Evolutionary conservation across 2,329 filamentous ascomycete genomes (phyloP), one percentile per base, ranked within the genome.

Genomic region (Madurella fahalii): DNA sequence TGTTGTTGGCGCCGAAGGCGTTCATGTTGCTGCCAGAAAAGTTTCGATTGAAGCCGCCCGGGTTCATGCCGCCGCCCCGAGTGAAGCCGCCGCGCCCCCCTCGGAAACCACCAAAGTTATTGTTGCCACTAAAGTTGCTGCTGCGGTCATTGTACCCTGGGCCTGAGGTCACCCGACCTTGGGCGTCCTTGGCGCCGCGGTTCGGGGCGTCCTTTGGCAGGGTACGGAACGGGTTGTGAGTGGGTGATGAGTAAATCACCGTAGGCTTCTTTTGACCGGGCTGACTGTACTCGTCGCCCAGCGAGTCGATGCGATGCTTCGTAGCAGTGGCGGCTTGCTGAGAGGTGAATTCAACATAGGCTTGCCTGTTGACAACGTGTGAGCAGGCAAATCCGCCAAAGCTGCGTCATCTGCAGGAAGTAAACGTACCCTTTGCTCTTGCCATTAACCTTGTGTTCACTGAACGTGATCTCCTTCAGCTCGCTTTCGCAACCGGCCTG

Each of bases 371-470:
- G 16, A 34, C 32, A 16, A 16, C 1, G 15, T 4, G 46, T 50
- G 7, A 56, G 49, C 9, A 18, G 11, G n/a, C 5, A 3, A 13
- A 5, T 40, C 25, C 20, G 18, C 11, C 4, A 31, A 16, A n/a
- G 30, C 5, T 13, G 34, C 2, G 11, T 18, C 2, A 7, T n/a
- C 4, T 30, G 16, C 4, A 9, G 3, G 15, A 17, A 31, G 18
- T 37, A 12, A 25, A 72, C 84, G 60, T 79, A 95, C 92, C 94
- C 93, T 76, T 97, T 96, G 73, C 90, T 96, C 75, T 99, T 99
- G 63, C 94, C 94, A 63, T 99, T 99, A 46, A 97, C 92, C 70
- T 99, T 99, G 73, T 97, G 94, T 70, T 99, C 94, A 65, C 90
- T 96, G 70, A 97, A 99, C 0, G 92, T 96, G 49, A 99, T 84